Conservation (phyloP, 352 stramenopile species). For the Globisporangium apiculatum region DNA sequence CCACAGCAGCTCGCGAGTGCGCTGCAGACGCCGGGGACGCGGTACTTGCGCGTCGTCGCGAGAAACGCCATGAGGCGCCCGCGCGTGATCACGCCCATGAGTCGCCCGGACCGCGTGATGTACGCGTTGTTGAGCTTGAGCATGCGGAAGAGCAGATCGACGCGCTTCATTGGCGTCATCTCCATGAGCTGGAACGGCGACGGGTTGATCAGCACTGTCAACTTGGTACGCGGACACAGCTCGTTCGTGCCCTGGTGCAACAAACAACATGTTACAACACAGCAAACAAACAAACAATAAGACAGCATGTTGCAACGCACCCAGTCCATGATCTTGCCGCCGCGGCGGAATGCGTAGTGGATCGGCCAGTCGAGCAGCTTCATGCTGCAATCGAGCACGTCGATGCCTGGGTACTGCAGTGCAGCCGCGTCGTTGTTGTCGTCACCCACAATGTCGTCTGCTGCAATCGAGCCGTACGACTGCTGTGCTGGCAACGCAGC, state of each 20-base stretch:
- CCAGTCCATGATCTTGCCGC: constrained; percentile 74
- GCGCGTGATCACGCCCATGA: constrained; percentile 77
- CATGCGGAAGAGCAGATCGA: constrained; percentile 86
- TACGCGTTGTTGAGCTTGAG: constrained; percentile 88
- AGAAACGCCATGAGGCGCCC: constrained; percentile 77
- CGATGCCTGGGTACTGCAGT: constrained; percentile 7
- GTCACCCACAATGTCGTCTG: neutral
- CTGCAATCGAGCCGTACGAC: constrained; percentile 2
- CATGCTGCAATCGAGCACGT: constrained; percentile 12
- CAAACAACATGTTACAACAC: constrained; percentile 2
- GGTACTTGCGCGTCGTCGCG: constrained; percentile 56
- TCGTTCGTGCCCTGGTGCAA: constrained; percentile 37
- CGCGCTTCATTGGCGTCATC: constrained; percentile 77
- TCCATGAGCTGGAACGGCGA: constrained; percentile 80
- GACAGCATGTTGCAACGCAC: constrained; percentile 11
- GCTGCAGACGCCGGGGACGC: constrained; percentile 40
- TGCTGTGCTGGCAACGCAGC: constrained; percentile 11
- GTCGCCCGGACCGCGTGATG: constrained; percentile 66
- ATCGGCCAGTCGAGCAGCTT: constrained; percentile 43
- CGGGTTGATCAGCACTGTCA: constrained; percentile 71
- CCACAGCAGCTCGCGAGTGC: constrained; percentile 27
- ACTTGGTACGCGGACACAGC: constrained; percentile 45
- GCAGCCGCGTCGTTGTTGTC: constrained; percentile 3
- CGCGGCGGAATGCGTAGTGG: constrained; percentile 60
- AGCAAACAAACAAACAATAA: neutral